Conservation (phyloP, 169 alveolate species). For the Ichthyophthirius multifiliis region DNA sequence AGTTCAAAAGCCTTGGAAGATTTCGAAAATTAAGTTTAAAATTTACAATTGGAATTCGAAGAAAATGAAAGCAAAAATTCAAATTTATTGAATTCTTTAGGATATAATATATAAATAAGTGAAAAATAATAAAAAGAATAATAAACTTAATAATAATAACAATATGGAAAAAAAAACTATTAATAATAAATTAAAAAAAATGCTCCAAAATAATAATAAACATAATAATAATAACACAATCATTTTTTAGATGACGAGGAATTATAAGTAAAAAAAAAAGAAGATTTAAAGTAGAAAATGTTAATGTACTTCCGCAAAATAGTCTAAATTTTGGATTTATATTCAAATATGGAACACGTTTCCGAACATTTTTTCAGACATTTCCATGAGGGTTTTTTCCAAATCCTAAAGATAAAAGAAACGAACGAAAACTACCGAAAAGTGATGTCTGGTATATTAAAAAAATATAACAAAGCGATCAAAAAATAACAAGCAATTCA, state of each 20-base stretch:
- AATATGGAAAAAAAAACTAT: too few species aligned
- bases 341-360: background rate
- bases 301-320: background rate
- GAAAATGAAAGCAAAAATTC: too few species aligned
- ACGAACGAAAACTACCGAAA: background rate
- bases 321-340: background rate
- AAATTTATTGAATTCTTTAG: too few species aligned
- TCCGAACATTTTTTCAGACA: background rate
- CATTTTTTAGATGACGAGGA: constrained; percentile 8
- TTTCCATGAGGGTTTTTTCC: background rate
- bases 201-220: too few species aligned
- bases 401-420: background rate
- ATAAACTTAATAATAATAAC: too few species aligned
- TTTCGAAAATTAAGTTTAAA: too few species aligned
- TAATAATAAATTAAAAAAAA: too few species aligned
- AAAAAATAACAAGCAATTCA: background rate
- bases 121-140: too few species aligned
- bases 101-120: too few species aligned
- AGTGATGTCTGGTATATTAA: background rate
- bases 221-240: too few species aligned
- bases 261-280: background rate
- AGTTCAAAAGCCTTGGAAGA: too few species aligned
- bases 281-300: background rate
- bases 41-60: too few species aligned
- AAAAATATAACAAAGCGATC: background rate